Evolutionary conservation across 495 filamentous ascomycete species (phyloP).

Genomic region (Hypomontagnella monticulosa): DNA sequence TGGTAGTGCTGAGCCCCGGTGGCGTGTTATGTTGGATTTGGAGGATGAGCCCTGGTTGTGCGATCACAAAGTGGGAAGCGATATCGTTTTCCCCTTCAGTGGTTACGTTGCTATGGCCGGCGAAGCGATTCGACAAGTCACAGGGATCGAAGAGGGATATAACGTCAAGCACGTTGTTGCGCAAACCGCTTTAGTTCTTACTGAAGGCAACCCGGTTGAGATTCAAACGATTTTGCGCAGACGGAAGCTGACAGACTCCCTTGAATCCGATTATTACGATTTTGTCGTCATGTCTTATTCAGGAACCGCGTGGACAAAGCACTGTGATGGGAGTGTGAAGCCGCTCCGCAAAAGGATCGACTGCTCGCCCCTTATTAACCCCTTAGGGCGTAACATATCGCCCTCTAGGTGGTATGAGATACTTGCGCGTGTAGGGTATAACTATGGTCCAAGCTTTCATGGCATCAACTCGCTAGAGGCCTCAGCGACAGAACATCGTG

Average conservation of each 20-base stretch:
- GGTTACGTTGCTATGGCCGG: constrained; percentile 59
- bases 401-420: constrained; percentile 24
- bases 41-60: too few species aligned
- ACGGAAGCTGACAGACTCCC: constrained; percentile 46
- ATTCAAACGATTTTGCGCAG: constrained; percentile 46
- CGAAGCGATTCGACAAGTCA: constrained; percentile 58
- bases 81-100: constrained; percentile 59
- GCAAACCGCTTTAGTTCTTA: constrained; percentile 45
- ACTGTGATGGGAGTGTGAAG: too few species aligned
- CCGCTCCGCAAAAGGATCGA: too few species aligned
- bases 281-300: constrained; percentile 53
- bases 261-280: constrained; percentile 52
- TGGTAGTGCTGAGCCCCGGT: too few species aligned
- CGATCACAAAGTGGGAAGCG: constrained; percentile 52
- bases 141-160: constrained; percentile 34
- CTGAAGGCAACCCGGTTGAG: too few species aligned
- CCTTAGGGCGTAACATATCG: too few species aligned
- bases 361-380: too few species aligned
- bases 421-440: constrained; percentile 19
- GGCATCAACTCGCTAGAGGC: background rate
- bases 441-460: constrained; percentile 44
- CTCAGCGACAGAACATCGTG: background rate
- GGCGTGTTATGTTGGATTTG: too few species aligned
- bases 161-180: constrained; percentile 43
- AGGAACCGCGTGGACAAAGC: constrained; percentile 49